phyloP scores from a whole-genome alignment of 202 grass and related monocot genomes.

The Eragrostis tef region DNA sequence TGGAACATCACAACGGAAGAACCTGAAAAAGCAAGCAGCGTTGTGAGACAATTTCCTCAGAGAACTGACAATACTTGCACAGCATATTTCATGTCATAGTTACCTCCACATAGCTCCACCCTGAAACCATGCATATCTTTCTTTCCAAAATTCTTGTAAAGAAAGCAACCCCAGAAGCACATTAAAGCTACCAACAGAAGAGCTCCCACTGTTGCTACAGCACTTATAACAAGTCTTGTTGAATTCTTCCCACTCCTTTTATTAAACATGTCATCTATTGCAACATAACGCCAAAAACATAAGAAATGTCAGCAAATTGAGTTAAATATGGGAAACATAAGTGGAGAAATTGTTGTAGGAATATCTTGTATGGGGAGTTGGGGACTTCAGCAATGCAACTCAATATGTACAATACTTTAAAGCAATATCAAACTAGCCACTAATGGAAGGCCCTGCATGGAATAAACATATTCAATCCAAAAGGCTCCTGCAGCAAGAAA shows the following conservation, averaged over 20 bases:
- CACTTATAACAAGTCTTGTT: conserved; percentile 96
- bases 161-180: conserved; percentile 99
- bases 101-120: conserved; percentile 96
- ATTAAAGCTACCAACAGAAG: conserved; percentile 92
- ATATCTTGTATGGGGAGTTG: neutral
- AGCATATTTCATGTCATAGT: conserved; percentile 37
- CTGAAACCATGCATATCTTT: conserved; percentile 76
- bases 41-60: conserved; percentile 21
- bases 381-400: neutral
- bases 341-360: neutral
- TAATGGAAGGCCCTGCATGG: neutral
- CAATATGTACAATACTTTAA: neutral
- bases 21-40: conserved; percentile 56
- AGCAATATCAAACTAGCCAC: neutral
- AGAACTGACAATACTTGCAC: conserved; percentile 12
- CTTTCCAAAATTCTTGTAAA: conserved; percentile 98
- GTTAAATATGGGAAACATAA: neutral
- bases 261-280: conserved; percentile 54
- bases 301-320: conserved; percentile 20
- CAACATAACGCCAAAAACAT: conserved; percentile 42
- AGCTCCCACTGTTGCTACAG: conserved; percentile 94
- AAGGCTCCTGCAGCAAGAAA: neutral
- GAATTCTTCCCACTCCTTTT: conserved; percentile 71
- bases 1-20: conserved; percentile 96
- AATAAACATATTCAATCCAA: neutral